A percentile compares a stretch with the other conserved stretches of the same genome.
These are phyloP conservation scores for Yamadazyma atmosphaerica DNA, from an alignment of 1,139 yeast genomes.

Conservation along the genomic window DNA sequence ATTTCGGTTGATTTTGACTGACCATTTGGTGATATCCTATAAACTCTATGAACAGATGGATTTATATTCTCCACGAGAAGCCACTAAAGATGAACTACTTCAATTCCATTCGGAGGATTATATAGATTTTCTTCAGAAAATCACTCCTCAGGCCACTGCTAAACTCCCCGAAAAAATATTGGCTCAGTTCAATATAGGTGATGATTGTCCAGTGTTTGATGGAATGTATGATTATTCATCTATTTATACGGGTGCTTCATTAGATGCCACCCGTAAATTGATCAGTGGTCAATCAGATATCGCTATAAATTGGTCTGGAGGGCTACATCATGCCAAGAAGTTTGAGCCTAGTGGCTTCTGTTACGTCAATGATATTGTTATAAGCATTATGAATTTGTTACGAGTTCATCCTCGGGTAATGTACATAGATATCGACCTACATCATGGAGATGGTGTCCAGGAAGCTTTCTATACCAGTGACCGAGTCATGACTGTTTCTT, in stretches of 20 bases:
- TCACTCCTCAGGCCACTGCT: constrained; percentile 77
- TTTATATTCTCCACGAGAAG: constrained; percentile 76
- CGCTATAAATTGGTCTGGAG: constrained; percentile 97
- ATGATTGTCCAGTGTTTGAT: constrained; percentile 96
- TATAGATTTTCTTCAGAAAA: constrained; percentile 71
- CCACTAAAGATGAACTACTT: constrained; percentile 74
- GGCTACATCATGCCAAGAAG: constrained; percentile 95
- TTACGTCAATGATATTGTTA: constrained; percentile 66
- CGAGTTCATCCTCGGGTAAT: constrained; percentile 94
- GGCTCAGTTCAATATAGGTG: constrained; percentile 88
- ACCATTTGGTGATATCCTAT: constrained; percentile 83
- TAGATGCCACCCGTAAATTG: constrained; percentile 95
- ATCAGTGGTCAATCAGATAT: constrained; percentile 93
- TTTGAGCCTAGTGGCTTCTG: constrained; percentile 96
- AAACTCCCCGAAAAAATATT: constrained; percentile 56
- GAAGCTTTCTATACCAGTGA: constrained; percentile 97
- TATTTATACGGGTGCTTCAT: constrained; percentile 92
- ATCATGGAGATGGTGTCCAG: constrained; percentile 98
- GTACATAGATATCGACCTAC: constrained; percentile 93
- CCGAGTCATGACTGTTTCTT: constrained; percentile 95
- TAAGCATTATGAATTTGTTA: constrained; percentile 85
- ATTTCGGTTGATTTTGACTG: constrained; percentile 90
- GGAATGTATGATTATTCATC: constrained; percentile 95
- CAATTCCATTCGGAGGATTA: constrained; percentile 90
- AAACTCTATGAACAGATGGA: constrained; percentile 91